Evolutionary conservation across 1,284 basidiomycete genomes (phyloP), one percentile per base, ranked within the genome.

Genomic region (Irpex sp.): DNA sequence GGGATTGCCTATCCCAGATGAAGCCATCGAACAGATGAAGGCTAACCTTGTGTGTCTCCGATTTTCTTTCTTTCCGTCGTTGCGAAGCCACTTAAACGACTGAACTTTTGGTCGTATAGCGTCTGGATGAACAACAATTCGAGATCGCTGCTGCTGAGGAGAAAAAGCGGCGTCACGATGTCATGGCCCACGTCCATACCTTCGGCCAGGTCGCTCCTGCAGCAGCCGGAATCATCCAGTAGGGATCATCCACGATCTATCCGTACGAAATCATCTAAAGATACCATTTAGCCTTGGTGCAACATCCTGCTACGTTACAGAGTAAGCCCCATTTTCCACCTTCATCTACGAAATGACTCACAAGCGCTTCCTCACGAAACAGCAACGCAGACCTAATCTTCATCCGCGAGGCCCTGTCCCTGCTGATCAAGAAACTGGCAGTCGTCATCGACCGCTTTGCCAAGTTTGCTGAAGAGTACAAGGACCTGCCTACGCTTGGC

Each of bases 101-200:
- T n/a, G n/a, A 50, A 50, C 5, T 2, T 55, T 5, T 61, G 35
- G 49, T 9, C n/a, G 3, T 8, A 9, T 66, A 94, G 92, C 76
- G 88, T 60, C 80, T 99, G 46, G 94, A 95, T 66, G 91, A 89
- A 51, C 86, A 89, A 53, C 97, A 99, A 78, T 98, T 98, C 76
- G 90, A 90, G 68, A 83, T 94, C 60, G 97, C 97, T 1, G 95
- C 95, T 0, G 82, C 86, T 66, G 97, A 99, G 76, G 97, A 99
- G 80, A 98, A 97, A 83, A 96, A 94, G 77, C 81, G 97, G 33
- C 84, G 97, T n/a, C 97, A 99, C 78, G 97, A 98, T 78, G 96
- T 98, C 59, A 99, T 99, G 97, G 97, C 97, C 0, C 97, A 99
- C 76, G 97, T 99, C 49, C 95, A 99, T 78, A 97, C 95, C 7